phyloP scores from a whole-genome alignment of 805 yeast species.

The Starmerella floricola region DNA sequence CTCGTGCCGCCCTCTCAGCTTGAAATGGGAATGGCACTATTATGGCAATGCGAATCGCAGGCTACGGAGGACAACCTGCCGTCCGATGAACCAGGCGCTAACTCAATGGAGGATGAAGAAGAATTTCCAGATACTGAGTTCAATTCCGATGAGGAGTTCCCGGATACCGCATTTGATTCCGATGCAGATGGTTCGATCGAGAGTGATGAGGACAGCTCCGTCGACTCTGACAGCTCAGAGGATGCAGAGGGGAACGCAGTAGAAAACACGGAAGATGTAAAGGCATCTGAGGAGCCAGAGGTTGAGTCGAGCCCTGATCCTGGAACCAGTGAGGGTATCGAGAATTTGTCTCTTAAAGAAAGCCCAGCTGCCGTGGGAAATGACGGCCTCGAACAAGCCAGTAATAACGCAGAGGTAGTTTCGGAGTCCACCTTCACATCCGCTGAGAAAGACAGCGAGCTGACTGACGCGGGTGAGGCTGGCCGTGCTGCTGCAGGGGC shows the following conservation, averaged over 20 bases:
- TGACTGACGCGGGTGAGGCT: too few species aligned
- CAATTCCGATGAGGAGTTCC: slow-evolving; percentile 20
- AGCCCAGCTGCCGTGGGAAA: too few species aligned
- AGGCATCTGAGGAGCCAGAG: too few species aligned
- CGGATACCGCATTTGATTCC: slow-evolving; percentile 1
- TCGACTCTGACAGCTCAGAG: not conserved
- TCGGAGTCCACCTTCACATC: slow-evolving; percentile 19
- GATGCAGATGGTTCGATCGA: not conserved
- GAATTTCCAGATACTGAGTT: slow-evolving; percentile 20
- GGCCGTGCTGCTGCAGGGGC: not conserved
- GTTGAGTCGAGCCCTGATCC: too few species aligned
- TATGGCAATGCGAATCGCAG: slow-evolving; percentile 41
- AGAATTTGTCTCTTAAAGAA: too few species aligned
- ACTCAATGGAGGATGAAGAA: slow-evolving; percentile 27
- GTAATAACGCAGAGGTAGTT: slow-evolving; percentile 7
- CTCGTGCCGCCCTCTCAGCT: slow-evolving; percentile 61
- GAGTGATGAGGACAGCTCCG: slow-evolving; percentile 2
- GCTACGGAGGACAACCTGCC: slow-evolving; percentile 14
- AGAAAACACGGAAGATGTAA: too few species aligned
- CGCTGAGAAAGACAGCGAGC: too few species aligned
- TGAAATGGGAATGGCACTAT: slow-evolving; percentile 78
- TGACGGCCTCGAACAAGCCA: too few species aligned
- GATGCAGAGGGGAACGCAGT: not conserved
- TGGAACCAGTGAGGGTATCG: too few species aligned
- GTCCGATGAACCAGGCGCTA: slow-evolving; percentile 25